phyloP scores from a whole-genome alignment of 106 monocot species.

The Apostasia shenzhenica region DNA sequence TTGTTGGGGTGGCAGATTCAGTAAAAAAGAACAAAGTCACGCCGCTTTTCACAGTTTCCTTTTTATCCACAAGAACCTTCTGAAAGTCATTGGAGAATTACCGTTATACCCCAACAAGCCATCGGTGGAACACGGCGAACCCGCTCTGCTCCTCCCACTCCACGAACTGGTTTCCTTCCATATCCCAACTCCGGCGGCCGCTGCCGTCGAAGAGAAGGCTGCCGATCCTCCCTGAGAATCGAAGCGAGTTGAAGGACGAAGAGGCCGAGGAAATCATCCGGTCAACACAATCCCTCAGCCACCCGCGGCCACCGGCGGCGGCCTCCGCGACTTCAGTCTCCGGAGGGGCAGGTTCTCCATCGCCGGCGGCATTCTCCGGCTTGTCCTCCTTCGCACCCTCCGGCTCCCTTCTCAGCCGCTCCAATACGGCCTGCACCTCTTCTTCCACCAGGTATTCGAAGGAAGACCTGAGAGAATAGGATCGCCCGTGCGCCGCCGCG shows the following conservation, averaged over 20 bases:
- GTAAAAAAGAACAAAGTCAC: no score
- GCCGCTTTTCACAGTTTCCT: no score
- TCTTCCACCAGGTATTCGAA: conserved; percentile 86
- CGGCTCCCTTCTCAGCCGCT: conserved; percentile 19
- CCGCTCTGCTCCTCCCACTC: conserved; percentile 36
- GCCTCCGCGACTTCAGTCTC: conserved; percentile 16
- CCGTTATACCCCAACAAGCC: conserved; percentile 24
- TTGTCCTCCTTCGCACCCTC: conserved; percentile 6
- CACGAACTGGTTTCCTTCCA: conserved; percentile 13
- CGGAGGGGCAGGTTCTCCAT: not conserved
- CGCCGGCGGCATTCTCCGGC: not conserved
- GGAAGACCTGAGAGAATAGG: conserved; percentile 73
- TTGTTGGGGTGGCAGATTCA: no score
- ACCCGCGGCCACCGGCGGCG: conserved; percentile 13
- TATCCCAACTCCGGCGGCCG: conserved; percentile 5
- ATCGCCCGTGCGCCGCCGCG: conserved; percentile 11
- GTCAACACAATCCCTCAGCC: conserved; percentile 45
- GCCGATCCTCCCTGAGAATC: conserved; percentile 20
- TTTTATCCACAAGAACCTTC: conserved; percentile 2
- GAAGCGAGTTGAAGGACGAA: conserved; percentile 44
- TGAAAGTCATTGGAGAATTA: not conserved
- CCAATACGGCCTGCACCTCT: conserved; percentile 66
- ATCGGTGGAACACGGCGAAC: conserved; percentile 16
- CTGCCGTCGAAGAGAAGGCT: conserved; percentile 10
- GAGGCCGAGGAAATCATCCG: conserved; percentile 53